A percentile compares a stretch with the other conserved stretches of the same genome.
Evolutionary conservation across 441 rosid genomes (phyloP).

Genomic region (Adansonia grandidieri): DNA sequence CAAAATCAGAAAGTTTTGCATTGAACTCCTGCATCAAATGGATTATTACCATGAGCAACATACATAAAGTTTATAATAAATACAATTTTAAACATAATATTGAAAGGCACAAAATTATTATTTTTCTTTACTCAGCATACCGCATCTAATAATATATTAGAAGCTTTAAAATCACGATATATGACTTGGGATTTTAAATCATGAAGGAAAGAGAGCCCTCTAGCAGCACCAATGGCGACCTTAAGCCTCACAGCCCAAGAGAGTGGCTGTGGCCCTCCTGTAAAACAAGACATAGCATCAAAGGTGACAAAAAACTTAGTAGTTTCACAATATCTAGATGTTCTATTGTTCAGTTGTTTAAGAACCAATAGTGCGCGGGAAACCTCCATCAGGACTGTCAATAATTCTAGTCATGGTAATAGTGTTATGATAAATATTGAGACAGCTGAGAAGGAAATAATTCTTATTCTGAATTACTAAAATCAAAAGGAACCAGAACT

Average conservation of each 20-base stretch:
- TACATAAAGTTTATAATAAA: neutral
- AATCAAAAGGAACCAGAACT: neutral
- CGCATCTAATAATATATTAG: conserved; percentile 66
- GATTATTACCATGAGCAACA: conserved; percentile 23
- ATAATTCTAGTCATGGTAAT: neutral
- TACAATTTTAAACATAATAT: neutral
- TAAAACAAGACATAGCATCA: conserved; percentile 27
- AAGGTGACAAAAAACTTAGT: conserved; percentile 10
- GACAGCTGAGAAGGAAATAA: too few species aligned
- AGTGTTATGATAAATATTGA: neutral
- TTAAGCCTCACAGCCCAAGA: conserved; percentile 84
- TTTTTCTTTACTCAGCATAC: conserved; percentile 43
- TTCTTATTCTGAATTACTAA: neutral
- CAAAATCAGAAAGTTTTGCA: conserved; percentile 73
- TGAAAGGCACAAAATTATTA: conserved; percentile 3
- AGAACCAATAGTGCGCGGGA: neutral
- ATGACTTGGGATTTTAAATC: conserved; percentile 69
- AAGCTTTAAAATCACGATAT: conserved; percentile 74
- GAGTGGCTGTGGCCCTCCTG: conserved; percentile 82
- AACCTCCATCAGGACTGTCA: neutral
- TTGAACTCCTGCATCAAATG: conserved; percentile 56
- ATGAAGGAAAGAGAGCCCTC: conserved; percentile 69
- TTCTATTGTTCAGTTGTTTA: neutral
- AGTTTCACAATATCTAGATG: conserved; percentile 9
- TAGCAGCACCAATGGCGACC: conserved; percentile 69